phyloP scores from a whole-genome alignment of 139 green algal species.

The Closterium sp. region DNA sequence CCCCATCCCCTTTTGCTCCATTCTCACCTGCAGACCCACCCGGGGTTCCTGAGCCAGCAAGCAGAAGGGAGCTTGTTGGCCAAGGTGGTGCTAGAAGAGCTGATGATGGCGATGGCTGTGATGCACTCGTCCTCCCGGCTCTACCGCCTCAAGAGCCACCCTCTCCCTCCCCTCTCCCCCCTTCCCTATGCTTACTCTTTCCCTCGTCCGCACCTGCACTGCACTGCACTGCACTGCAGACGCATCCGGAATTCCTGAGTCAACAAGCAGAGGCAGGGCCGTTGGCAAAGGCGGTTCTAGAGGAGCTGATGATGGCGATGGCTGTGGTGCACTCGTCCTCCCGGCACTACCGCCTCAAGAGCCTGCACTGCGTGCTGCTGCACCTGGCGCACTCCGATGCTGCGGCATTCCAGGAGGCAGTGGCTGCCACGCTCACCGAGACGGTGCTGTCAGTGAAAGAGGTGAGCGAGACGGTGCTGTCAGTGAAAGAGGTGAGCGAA shows the following conservation, averaged over 20 bases:
- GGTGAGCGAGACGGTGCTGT: not conserved
- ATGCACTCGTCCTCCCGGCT: too few species aligned
- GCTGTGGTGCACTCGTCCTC: not conserved
- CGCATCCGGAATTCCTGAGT: not conserved
- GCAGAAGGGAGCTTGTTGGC: too few species aligned
- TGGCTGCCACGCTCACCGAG: constrained; percentile 60
- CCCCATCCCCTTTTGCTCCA: not conserved
- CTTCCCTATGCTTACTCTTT: too few species aligned
- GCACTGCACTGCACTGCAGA: too few species aligned
- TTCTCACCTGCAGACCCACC: not conserved
- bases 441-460: constrained; percentile 94
- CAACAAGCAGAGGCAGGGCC: not conserved
- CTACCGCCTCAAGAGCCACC: too few species aligned
- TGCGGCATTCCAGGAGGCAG: constrained; percentile 12
- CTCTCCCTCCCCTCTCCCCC: too few species aligned
- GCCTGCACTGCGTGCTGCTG: not conserved
- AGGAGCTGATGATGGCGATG: not conserved
- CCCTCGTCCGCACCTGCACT: too few species aligned
- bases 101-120: too few species aligned
- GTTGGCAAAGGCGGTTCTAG: not conserved
- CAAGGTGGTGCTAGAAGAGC: too few species aligned
- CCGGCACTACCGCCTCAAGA: not conserved
- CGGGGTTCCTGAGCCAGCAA: not conserved
- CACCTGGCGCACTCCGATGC: not conserved
- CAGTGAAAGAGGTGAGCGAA: constrained; percentile 77